Evolutionary conservation across 2,329 filamentous ascomycete species (phyloP), one percentile per base, ranked within the genome.

Genomic region (Alternaria rosae): DNA sequence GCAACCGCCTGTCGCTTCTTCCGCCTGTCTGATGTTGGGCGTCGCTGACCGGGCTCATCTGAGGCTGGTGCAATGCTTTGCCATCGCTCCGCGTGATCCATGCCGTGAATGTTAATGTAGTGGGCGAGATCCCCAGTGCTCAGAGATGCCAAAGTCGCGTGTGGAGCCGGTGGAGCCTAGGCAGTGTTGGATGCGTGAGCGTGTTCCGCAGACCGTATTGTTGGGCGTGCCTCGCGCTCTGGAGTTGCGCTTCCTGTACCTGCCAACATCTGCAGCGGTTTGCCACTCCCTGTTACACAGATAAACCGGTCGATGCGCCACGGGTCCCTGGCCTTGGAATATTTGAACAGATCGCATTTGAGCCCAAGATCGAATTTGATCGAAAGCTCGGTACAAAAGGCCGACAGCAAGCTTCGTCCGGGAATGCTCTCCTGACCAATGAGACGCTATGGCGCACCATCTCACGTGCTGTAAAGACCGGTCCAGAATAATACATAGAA

Each of bases 41-140:
- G 68, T 48, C 70, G 69, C 57, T 66, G 62, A 17, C 67, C 66
- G 8, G 67, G 63, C 57, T 73, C 66, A 45, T 68, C 69, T 43
- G 70, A 66, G 47, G 69, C 70, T 12, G 70, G 70, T 21, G 70
- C 70, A 41, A 73, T 73, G 45, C 55, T 59, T 57, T 71, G 51
- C 69, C 69, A 73, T 60, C 70, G 65, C 45, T 71, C 70, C 47
- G 68, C 44, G 59, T 52, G 56, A 15, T 70, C 68, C 70, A 72
- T 72, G 47, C 42, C 50, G 59, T 21, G 21, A 17, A 38, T 26
- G 25, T 43, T 25, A 26, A 55, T 38, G 50, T 35, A n/a, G 51
- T 50, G 26, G 59, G 25, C 21, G 43, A 50, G 21, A 57, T 26
- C 9, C 28, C 50, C 21, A 38, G 51, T 25, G 32, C 32, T 28